A percentile compares a stretch with the other conserved stretches of the same genome.
Evolutionary conservation across 2,329 filamentous ascomycete genomes (phyloP).

Genomic region (Diplocarpon rosae): DNA sequence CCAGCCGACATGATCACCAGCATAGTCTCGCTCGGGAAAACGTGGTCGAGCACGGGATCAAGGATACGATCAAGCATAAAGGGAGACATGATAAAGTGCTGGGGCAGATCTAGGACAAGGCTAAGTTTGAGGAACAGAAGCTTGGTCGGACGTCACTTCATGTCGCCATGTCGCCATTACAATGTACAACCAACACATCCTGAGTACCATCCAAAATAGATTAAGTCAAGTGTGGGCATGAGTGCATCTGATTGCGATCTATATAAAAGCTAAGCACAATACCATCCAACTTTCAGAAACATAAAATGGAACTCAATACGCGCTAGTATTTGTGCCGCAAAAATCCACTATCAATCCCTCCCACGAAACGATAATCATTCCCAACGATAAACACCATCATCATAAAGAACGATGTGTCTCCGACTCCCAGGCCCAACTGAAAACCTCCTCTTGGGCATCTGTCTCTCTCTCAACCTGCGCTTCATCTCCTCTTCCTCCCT

Average conservation of each 20-base stretch:
- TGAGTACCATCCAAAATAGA: no score
- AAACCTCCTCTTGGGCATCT: conserved; percentile 16
- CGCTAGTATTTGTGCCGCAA: no score
- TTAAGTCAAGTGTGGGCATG: no score
- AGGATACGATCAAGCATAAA: conserved; percentile 45
- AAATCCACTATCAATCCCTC: not conserved
- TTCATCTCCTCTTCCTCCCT: conserved; percentile 18
- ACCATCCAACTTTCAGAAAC: not conserved
- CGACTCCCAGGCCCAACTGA: conserved; percentile 19
- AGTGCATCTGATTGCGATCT: no score
- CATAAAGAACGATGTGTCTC: conserved; percentile 22
- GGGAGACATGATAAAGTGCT: conserved; percentile 54
- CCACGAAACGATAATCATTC: conserved; percentile 12
- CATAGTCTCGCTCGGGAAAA: conserved; percentile 43
- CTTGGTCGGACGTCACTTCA: conserved; percentile 1
- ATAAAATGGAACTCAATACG: not conserved
- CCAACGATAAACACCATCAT: conserved; percentile 24
- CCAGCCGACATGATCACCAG: conserved; percentile 50
- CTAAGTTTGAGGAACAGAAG: not conserved
- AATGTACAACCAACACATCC: no score
- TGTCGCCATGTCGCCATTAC: no score
- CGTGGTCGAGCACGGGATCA: conserved; percentile 46
- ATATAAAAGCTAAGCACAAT: not conserved
- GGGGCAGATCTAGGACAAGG: conserved; percentile 32
- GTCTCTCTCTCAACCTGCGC: conserved; percentile 17